Conservation (phyloP, 2,329 filamentous ascomycete species). For the Fusarium floridanum region DNA sequence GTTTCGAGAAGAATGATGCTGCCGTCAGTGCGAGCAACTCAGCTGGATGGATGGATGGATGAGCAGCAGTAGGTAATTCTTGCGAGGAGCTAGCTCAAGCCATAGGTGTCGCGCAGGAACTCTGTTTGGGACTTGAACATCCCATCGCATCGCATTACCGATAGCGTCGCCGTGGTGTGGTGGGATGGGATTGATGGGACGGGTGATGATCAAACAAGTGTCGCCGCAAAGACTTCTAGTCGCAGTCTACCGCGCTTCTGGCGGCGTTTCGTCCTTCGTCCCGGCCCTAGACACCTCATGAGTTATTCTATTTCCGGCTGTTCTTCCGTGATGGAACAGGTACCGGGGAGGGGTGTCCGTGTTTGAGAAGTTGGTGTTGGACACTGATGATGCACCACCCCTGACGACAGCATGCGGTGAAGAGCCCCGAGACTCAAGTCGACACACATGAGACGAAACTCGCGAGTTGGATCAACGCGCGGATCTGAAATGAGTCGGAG, state of each 20-base stretch:
- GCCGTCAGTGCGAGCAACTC: constrained; percentile 21
- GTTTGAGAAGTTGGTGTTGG: constrained; percentile 41
- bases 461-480: constrained; percentile 36
- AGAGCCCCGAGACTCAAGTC: constrained; percentile 29
- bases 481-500: constrained; percentile 45
- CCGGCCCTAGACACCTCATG: constrained; percentile 26
- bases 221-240: constrained; percentile 32
- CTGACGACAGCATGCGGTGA: constrained; percentile 18
- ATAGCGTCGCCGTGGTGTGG: constrained; percentile 26
- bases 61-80: constrained; percentile 6
- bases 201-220: constrained; percentile 26
- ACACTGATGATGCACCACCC: constrained; percentile 21
- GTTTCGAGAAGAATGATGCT: constrained; percentile 28
- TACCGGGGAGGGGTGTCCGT: constrained; percentile 19
- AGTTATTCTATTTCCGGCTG: constrained; percentile 39
- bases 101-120: neutral
- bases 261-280: constrained; percentile 39
- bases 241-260: constrained; percentile 38
- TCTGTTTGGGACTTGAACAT: constrained; percentile 10
- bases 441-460: constrained; percentile 45
- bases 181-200: constrained; percentile 7
- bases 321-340: constrained; percentile 22
- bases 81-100: neutral
- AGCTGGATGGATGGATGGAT: neutral
- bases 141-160: constrained; percentile 13